phyloP scores from a whole-genome alignment of 2,329 filamentous ascomycete genomes.

The Fusarium incarnatum region DNA sequence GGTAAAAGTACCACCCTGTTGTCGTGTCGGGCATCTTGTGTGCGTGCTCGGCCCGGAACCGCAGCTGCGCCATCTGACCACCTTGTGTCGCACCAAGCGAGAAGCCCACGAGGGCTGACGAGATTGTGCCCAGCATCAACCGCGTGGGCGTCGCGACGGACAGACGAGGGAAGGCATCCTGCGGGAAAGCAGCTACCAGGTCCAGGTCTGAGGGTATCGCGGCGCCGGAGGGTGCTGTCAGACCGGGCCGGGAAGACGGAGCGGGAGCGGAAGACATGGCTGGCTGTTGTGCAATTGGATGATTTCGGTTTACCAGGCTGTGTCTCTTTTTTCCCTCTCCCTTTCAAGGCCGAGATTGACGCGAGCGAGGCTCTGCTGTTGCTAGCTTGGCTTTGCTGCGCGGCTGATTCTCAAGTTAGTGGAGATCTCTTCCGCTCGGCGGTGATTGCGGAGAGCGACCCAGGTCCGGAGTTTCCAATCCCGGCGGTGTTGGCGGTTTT shows the following conservation, averaged over 20 bases:
- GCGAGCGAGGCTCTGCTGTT: slow-evolving; percentile 36
- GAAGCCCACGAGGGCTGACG: slow-evolving; percentile 76
- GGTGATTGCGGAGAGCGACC: slow-evolving; percentile 28
- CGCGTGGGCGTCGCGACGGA: slow-evolving; percentile 74
- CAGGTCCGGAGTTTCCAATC: slow-evolving; percentile 28
- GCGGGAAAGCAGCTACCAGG: slow-evolving; percentile 35
- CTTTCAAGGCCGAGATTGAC: slow-evolving; percentile 26
- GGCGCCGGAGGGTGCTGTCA: slow-evolving; percentile 19
- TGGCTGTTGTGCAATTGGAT: not conserved
- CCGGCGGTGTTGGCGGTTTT: slow-evolving; percentile 31
- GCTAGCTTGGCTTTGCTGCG: slow-evolving; percentile 4
- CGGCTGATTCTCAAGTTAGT: slow-evolving; percentile 31
- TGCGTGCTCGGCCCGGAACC: slow-evolving; percentile 95
- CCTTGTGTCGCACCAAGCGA: slow-evolving; percentile 78
- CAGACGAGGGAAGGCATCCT: slow-evolving; percentile 58
- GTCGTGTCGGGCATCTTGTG: slow-evolving; percentile 88
- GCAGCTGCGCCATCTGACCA: slow-evolving; percentile 77
- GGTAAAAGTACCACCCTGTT: slow-evolving; percentile 96
- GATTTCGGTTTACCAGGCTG: not conserved
- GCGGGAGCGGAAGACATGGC: slow-evolving; percentile 13
- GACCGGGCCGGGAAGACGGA: slow-evolving; percentile 35
- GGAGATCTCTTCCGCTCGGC: slow-evolving; percentile 22
- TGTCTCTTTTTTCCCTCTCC: not conserved
- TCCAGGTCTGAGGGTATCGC: slow-evolving; percentile 30
- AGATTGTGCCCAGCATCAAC: slow-evolving; percentile 71